These are phyloP conservation scores for Fusarium pininemorale DNA, from an alignment of 2,329 filamentous ascomycete genomes.

Conservation along the genomic window DNA sequence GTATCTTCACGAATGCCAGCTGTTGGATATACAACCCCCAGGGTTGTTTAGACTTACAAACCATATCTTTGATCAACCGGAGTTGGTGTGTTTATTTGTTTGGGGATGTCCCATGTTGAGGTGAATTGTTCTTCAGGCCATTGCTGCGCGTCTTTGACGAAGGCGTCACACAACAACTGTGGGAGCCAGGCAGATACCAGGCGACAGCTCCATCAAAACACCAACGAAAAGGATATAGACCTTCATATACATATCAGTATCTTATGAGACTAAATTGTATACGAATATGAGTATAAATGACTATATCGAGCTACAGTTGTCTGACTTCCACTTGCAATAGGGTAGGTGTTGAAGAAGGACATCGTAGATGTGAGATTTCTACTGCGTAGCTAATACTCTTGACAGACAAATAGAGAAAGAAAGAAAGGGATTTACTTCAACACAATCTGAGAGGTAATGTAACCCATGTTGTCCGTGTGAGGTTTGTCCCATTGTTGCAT, in stretches of 20 bases:
- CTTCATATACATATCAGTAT: too few relatives aligned
- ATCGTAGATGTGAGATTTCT: neutral
- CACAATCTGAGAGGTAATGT: neutral
- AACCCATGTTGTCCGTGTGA: neutral
- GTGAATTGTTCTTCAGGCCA: neutral
- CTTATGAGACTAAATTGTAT: too few relatives aligned
- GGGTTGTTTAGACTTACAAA: neutral
- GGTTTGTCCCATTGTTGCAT: neutral
- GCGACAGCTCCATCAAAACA: neutral
- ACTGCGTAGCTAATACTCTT: neutral
- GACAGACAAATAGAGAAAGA: neutral
- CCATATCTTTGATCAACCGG: accelerated
- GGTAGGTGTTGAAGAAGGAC: neutral
- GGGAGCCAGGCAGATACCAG: neutral
- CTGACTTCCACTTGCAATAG: neutral
- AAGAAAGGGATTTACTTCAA: neutral
- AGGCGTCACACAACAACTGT: neutral
- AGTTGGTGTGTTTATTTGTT: neutral
- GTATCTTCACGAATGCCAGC: neutral
- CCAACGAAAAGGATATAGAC: neutral
- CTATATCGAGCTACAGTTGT: neutral
- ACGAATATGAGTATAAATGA: neutral
- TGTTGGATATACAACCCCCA: neutral
- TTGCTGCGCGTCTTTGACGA: neutral
- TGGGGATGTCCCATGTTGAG: too few relatives aligned